phyloP scores from a whole-genome alignment of 140 eudicot genomes.

The Cichorium intybus region DNA sequence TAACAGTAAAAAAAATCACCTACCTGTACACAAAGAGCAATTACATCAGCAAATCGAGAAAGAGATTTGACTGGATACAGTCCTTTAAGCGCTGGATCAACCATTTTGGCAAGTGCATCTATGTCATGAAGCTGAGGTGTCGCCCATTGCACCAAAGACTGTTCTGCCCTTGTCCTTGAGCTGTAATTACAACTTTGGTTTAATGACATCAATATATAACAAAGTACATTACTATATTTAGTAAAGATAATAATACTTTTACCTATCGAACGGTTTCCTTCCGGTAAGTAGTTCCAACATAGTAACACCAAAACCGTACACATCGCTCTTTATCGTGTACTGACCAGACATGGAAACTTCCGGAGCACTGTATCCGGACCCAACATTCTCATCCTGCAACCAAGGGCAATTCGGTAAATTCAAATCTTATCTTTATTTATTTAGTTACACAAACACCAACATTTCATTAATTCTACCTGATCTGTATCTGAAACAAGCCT shows the following conservation, averaged over 20 bases:
- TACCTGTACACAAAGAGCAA: conserved; percentile 74
- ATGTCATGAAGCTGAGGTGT: conserved; percentile 82
- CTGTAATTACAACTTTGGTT: conserved; percentile 14
- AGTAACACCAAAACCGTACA: conserved; percentile 68
- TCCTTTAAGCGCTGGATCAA: conserved; percentile 74
- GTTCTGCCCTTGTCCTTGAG: conserved; percentile 61
- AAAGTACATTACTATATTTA: not conserved
- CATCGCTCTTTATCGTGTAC: conserved; percentile 62
- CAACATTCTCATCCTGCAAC: conserved; percentile 22
- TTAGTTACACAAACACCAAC: not conserved
- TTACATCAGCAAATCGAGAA: conserved; percentile 71
- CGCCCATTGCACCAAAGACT: conserved; percentile 72
- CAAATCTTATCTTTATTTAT: not conserved
- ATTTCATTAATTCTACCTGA: conserved; percentile 50
- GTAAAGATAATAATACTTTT: not conserved
- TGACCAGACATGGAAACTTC: conserved; percentile 53
- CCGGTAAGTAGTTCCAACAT: conserved; percentile 74
- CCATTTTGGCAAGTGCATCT: conserved; percentile 77
- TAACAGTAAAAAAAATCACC: not conserved
- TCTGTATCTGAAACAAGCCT: conserved; percentile 74
- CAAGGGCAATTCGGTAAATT: conserved; percentile 1
- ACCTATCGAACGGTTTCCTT: conserved; percentile 65
- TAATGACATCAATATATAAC: not conserved
- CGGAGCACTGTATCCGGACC: conserved; percentile 59
- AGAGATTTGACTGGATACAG: conserved; percentile 73